These are phyloP conservation scores for Pseudovirgaria hyperparasitica DNA, from an alignment of 2,329 filamentous ascomycete species.

Conservation along the genomic window DNA sequence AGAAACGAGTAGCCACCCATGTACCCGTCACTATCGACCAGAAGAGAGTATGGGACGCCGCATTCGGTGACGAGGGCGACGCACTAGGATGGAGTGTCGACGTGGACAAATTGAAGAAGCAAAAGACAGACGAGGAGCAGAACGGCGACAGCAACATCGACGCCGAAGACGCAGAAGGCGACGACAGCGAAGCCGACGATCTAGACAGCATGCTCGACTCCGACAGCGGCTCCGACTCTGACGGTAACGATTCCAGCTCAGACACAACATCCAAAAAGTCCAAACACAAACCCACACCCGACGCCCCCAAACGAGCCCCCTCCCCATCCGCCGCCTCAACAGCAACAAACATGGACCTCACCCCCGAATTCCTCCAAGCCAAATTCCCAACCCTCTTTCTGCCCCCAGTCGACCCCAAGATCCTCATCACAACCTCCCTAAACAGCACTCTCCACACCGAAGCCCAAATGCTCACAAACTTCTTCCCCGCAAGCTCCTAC, in stretches of 20 bases:
- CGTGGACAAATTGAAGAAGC: conserved; percentile 14
- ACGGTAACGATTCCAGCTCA: conserved; percentile 31
- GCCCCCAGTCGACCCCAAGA: conserved; percentile 55
- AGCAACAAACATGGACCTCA: conserved; percentile 45
- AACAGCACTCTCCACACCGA: conserved; percentile 80
- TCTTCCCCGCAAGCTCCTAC: conserved; percentile 74
- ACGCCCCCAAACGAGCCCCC: conserved; percentile 36
- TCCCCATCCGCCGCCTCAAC: conserved; percentile 44
- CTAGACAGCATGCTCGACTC: conserved; percentile 68
- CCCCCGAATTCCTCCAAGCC: conserved; percentile 46
- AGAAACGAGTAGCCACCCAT: conserved; percentile 63
- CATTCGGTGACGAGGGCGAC: conserved; percentile 10
- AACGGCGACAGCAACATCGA: conserved; percentile 21
- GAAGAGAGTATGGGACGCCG: conserved; percentile 36
- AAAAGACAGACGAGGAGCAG: conserved; percentile 6
- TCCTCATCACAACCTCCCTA: conserved; percentile 82
- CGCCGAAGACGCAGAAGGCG: conserved; percentile 29
- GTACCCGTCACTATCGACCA: conserved; percentile 70
- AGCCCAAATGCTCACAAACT: conserved; percentile 60
- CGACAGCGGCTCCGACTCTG: conserved; percentile 38
- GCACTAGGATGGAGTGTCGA: conserved; percentile 30
- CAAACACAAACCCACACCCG: conserved; percentile 22
- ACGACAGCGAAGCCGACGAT: conserved; percentile 43
- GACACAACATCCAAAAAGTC: no score
- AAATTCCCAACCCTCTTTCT: conserved; percentile 49